Evolutionary conservation across 2,329 filamentous ascomycete genomes (phyloP).

Genomic region (Alternaria solani): DNA sequence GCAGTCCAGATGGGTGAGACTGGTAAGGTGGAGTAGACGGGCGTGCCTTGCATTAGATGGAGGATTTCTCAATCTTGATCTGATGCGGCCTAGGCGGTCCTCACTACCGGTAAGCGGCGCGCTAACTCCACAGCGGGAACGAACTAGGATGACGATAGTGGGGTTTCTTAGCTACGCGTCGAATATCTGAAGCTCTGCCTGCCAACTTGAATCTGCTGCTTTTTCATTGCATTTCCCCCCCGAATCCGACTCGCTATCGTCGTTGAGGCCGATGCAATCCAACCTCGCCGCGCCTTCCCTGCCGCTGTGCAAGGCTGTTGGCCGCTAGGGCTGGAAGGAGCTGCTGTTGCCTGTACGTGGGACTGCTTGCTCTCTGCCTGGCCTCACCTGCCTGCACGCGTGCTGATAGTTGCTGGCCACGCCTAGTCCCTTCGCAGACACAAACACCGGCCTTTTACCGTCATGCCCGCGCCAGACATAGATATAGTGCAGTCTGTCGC

Average conservation of each 20-base stretch:
- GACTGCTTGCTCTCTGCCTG: slow-evolving; percentile 34
- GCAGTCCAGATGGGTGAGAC: slow-evolving; percentile 4
- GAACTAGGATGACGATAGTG: slow-evolving; percentile 18
- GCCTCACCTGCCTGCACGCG: slow-evolving; percentile 27
- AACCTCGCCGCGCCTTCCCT: slow-evolving; percentile 21
- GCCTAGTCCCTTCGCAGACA: slow-evolving; percentile 29
- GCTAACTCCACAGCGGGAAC: slow-evolving; percentile 14
- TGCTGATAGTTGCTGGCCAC: slow-evolving; percentile 24
- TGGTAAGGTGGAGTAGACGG: slow-evolving; percentile 16
- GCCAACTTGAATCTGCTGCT: background rate
- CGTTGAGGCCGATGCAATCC: slow-evolving; percentile 40
- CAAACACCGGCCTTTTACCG: slow-evolving; percentile 24
- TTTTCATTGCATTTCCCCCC: background rate
- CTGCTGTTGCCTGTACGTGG: slow-evolving; percentile 35
- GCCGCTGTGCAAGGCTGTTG: slow-evolving; percentile 30
- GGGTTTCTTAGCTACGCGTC: slow-evolving; percentile 10
- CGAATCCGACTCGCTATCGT: background rate
- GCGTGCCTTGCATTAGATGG: slow-evolving; percentile 21
- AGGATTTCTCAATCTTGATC: slow-evolving; percentile 12
- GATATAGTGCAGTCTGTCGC: slow-evolving; percentile 45
- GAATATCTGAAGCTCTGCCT: slow-evolving; percentile 63
- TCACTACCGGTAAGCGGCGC: slow-evolving; percentile 4
- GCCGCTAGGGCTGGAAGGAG: slow-evolving; percentile 34
- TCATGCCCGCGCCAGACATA: slow-evolving; percentile 47
- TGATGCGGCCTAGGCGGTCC: slow-evolving; percentile 11